Base-by-base conservation (phyloP, 176 grass and related monocot species). In the Zoysia pacifica region DNA sequence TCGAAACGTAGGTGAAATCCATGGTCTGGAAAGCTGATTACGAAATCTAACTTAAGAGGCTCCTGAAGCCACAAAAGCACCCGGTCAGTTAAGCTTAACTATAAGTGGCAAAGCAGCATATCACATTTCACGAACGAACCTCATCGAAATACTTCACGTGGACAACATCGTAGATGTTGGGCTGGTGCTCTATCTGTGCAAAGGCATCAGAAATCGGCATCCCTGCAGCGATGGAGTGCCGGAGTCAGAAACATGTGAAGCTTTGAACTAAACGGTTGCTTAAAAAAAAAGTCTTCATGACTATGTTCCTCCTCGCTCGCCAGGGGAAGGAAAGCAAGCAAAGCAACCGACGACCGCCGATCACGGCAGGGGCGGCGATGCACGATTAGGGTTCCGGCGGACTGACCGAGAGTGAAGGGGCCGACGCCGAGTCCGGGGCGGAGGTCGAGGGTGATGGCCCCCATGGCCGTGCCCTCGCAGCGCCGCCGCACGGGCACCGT, bases 141-240 rank as follows among this genome's bases (percentile, higher is more conserved):
- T 99, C 93, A 37, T 99, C 96, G 39, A 88, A 83, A 88, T 93
- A 95, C 70, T 99, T 95, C 48, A 93, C 90, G 50, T 99, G 93
- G 16, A 99, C 92, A 18, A 95, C 96, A 63, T 95, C 96, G 19
- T 93, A 99, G 6, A 99, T 95, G 73, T 88, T 95, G 0, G 93
- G 93, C 36, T 95, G 96, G 66, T 89, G 81, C 18, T 99, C 96
- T 73, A 99, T 84, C 77, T 95, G 96, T 0, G 90, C 86, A 70
- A 95, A 89, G 7, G 96, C 92, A 82, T 99, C 93, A 2, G 89
- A 93, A 47, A 99, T 93, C 65, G 96, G 90, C 96, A 99, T 99
- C 53, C 96, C 96, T 95, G 67, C 70, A 80, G 64, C 72, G 67
- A 87, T 51, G 4, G 20, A 75, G 56, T 72, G 54, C 75, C 11